Evolutionary conservation across 331 rosid genomes (phyloP), one percentile per base, ranked within the genome.

Genomic region (Dryas integrifolia): DNA sequence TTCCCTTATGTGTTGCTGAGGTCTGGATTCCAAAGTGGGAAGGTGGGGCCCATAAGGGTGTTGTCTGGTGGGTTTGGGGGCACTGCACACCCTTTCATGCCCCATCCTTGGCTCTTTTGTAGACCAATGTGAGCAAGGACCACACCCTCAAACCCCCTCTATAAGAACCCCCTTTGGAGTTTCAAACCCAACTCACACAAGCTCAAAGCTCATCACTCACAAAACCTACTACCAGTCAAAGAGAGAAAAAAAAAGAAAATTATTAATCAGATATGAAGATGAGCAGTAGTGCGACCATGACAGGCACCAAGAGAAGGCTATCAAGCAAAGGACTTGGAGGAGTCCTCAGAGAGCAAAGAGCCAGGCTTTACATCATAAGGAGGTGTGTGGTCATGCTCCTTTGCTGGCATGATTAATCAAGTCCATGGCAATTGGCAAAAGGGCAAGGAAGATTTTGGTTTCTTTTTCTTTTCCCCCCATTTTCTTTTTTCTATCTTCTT

Each of bases 311-410:
- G 86, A 91, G 97, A 78, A 91, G 96, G 73, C 21, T 86, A 1
- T 90, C 96, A 48, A 81, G 76, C 76, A 88, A 90, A 88, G 97
- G 98, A 43, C 57, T 91, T 58, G 96, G 96, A 38, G 96, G 96
- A n/a, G 96, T 71, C 51, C 77, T 94, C 0, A 89, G 88, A 55
- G 91, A 94, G 77, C 98, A 89, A 64, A 88, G 97, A 55, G 97
- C 96, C 48, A 86, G 78, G 84, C 87, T 94, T 41, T 94, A 94
- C 81, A 94, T 94, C 7, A 94, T 94, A 14, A 89, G 97, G 80
- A 89, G 98, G 76, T 94, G 98, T 78, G 98, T 94, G 56, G 90
- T 94, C 66, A 91, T 94, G 98, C 98, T 94, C 48, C 97, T 94
- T 52, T 94, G 98, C 56, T 94, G 98, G 98, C 97, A 92, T 83